Conservation (phyloP, 371 early-diverging fungal genomes). For the Saksenaea vasiformis region DNA sequence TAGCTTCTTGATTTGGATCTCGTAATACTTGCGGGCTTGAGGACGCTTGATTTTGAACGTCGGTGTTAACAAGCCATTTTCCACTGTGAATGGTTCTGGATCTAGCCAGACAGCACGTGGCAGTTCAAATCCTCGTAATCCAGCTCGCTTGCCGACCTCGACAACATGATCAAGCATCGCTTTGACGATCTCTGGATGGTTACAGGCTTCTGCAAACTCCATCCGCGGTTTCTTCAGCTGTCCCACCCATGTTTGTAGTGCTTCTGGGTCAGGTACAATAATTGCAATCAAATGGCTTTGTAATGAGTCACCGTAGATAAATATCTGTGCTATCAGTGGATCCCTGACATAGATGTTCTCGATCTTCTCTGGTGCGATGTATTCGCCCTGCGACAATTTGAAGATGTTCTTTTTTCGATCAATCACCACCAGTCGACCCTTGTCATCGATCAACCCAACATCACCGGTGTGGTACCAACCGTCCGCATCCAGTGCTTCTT, state of each 20-base stretch:
- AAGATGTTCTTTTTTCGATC: constrained; percentile 98
- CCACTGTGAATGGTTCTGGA: constrained; percentile 56
- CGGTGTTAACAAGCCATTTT: constrained; percentile 63
- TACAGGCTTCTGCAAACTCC: constrained; percentile 51
- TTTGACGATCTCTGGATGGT: constrained; percentile 55
- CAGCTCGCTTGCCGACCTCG: constrained; percentile 56
- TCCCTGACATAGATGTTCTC: constrained; percentile 70
- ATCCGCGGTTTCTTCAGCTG: constrained; percentile 24
- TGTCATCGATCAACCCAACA: constrained; percentile 78
- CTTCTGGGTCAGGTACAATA: constrained; percentile 81
- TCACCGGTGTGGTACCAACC: constrained; percentile 96
- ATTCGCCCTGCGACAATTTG: constrained; percentile 94
- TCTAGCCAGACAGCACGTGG: constrained; percentile 56
- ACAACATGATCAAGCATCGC: constrained; percentile 64
- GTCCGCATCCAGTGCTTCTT: constrained; percentile 77
- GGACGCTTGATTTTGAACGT: constrained; percentile 81
- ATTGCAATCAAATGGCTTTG: constrained; percentile 81
- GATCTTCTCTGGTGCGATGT: constrained; percentile 97
- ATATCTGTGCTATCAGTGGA: constrained; percentile 65
- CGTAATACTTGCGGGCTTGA: constrained; percentile 69
- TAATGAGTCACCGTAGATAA: constrained; percentile 86
- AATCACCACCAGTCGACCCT: constrained; percentile 75
- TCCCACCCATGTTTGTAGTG: constrained; percentile 36
- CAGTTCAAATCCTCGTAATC: constrained; percentile 61
- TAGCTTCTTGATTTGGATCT: constrained; percentile 59